phyloP scores from a whole-genome alignment of 257 asterid species.

The Solanum gandarillasii region DNA sequence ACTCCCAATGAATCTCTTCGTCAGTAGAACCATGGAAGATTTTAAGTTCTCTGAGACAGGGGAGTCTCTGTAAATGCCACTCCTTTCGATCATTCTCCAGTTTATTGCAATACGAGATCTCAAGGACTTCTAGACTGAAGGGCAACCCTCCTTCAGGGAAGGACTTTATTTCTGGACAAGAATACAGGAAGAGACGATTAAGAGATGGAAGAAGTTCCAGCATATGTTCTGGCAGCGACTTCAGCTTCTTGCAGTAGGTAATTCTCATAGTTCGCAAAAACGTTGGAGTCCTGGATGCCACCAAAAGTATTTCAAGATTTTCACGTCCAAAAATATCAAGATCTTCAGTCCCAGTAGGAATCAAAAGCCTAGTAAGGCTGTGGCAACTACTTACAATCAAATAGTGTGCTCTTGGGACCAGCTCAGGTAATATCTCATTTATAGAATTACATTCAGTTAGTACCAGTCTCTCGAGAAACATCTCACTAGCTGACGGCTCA shows the following conservation, averaged over 20 bases:
- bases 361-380: too few species aligned
- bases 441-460: background rate
- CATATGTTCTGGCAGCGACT: background rate
- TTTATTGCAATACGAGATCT: accelerated
- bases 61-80: background rate
- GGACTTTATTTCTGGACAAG: background rate
- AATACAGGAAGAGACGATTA: accelerated
- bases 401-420: too few species aligned
- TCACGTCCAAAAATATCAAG: background rate
- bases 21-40: background rate
- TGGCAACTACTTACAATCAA: accelerated
- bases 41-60: background rate
- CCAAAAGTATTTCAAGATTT: background rate
- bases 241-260: background rate
- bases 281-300: background rate
- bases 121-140: background rate
- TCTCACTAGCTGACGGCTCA: background rate
- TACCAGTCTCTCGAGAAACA: background rate
- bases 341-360: too few species aligned
- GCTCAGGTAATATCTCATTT: background rate
- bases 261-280: background rate
- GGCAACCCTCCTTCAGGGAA: background rate
- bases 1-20: background rate
- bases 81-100: background rate
- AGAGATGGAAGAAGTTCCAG: constrained; percentile 1